Base-by-base conservation (phyloP, 1,139 yeast genomes). In the Diutina mesorugosa region DNA sequence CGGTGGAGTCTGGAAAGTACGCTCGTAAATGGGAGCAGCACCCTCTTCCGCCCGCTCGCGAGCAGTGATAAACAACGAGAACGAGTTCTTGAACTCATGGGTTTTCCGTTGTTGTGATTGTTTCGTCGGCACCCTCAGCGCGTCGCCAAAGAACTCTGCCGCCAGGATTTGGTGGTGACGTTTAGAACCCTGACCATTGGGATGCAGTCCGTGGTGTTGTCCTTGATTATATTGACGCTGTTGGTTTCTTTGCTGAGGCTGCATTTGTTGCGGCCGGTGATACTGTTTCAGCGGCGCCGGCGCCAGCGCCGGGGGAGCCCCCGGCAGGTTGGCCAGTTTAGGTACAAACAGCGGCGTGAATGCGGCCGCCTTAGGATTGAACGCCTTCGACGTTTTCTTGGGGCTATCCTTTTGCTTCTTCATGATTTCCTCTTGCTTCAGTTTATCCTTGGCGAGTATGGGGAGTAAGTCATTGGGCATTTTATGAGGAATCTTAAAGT, bases 391-490 rank as follows among this genome's bases (percentile, higher is more conserved):
- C 18, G 45, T 18, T 30, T 32, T 32, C 10, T 30, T 32, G 28
- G 53, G 53, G 14, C 26, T 28, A n/a, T 50, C 45, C n/a, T 61
- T 64, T 59, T 69, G 74, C 60, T 73, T 75, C 65, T 72, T 69
- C 61, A 74, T 64, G 54, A 83, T 82, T 65, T 84, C 87, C 59
- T 81, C 82, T 65, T 83, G 89, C 65, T 83, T 84, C 35, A 69
- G 67, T 65, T 81, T 83, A 64, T 84, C 89, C 66, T 85, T 86
- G 7, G 91, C 74, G 53, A 87, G 73, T 46, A 87, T 85, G 4
- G 95, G 93, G 60, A 87, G 76, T 65, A 89, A 76, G 66, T 90
- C 96, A 45, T 80, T 67, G 6, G 96, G 96, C 64, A 85, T 77
- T 60, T 83, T 82, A 61, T 83, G 81, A 3, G 89, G 89, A 32